Conservation (phyloP, 345 rosid species). For the Linum tenue region DNA sequence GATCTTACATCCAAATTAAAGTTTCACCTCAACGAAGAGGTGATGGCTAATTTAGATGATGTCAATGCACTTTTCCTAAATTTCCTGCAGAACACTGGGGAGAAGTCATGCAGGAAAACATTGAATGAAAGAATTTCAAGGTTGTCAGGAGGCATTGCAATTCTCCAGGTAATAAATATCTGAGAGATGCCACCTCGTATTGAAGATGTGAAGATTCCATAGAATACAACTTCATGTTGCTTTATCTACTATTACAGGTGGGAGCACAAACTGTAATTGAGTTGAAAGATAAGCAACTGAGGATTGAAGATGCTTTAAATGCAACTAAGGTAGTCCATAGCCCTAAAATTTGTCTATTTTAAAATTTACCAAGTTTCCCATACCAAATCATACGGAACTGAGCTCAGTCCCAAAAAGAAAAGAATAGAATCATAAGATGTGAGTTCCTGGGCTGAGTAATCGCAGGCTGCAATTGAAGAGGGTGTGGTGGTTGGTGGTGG, state of each 20-base stretch:
- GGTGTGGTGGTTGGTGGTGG: slow-evolving; percentile 94
- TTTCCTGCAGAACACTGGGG: slow-evolving; percentile 55
- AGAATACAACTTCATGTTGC: background rate
- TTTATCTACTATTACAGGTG: slow-evolving; percentile 36
- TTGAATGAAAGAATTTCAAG: slow-evolving; percentile 80
- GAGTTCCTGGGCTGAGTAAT: slow-evolving; percentile 16
- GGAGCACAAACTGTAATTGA: slow-evolving; percentile 93
- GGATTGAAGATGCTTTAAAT: slow-evolving; percentile 84
- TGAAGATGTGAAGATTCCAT: background rate
- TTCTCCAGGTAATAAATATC: slow-evolving; percentile 52
- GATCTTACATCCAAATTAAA: background rate
- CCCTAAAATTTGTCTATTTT: slow-evolving; percentile 2
- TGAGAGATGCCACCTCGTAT: slow-evolving; percentile 1
- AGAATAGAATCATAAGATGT: background rate
- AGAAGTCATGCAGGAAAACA: slow-evolving; percentile 61
- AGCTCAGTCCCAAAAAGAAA: too few species aligned
- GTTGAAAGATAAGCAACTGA: slow-evolving; percentile 80
- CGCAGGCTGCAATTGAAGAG: slow-evolving; percentile 91
- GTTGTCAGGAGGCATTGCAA: slow-evolving; percentile 75
- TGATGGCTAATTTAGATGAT: background rate
- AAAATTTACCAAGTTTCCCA: background rate
- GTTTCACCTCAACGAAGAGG: too few species aligned
- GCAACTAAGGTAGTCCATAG: slow-evolving; percentile 64
- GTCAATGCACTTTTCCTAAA: background rate
- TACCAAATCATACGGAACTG: background rate